Evolutionary conservation across 768 basidiomycete species (phyloP), one percentile per base, ranked within the genome.

Genomic region (Mycena polygramma): DNA sequence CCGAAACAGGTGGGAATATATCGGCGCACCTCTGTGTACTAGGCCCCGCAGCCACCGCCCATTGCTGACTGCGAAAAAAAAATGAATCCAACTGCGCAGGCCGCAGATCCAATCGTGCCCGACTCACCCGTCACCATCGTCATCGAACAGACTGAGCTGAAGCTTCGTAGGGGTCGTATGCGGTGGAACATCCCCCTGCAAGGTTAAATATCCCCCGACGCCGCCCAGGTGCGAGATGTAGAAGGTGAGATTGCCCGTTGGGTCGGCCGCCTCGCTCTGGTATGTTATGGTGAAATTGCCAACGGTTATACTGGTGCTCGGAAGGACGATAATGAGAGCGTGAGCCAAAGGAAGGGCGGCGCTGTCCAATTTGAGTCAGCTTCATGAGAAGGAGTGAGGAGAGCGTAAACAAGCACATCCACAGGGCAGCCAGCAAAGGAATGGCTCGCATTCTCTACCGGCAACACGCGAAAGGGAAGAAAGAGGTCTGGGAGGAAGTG

Each of bases 261-360:
- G 52, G 30, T 53, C 52, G 14, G 52, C 14, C 17, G 52, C 26
- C 17, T 53, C 52, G 52, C 30, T 53, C 26, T 26, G 24, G 52
- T 53, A 53, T 17, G 26, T 53, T 26, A 53, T 30, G 4, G 26
- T 53, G 17, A 53, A 35, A 19, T 20, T 19, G 52, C 52, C 52
- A 13, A 13, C 26, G 24, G 52, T 53, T 5, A 24, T 26, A 9
- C 26, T 53, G 13, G n/a, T 62, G 9, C 15, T 22, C 2, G 61
- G 61, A 24, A 52, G 35, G 2, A 49, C 52, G 48, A 62, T 37
- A 51, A 51, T 62, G 61, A 62, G 61, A 22, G 61, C 61, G 39
- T 35, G 39, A 10, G 22, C 37, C 24, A 57, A n/a, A 19, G 57
- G 14, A 30, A 30, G 3, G 37, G 20, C n/a, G 22, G 22, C 52